A percentile compares a stretch with the other conserved stretches of the same genome.
Conservation (phyloP, 2,329 filamentous ascomycete species). For the Fusarium udum region DNA sequence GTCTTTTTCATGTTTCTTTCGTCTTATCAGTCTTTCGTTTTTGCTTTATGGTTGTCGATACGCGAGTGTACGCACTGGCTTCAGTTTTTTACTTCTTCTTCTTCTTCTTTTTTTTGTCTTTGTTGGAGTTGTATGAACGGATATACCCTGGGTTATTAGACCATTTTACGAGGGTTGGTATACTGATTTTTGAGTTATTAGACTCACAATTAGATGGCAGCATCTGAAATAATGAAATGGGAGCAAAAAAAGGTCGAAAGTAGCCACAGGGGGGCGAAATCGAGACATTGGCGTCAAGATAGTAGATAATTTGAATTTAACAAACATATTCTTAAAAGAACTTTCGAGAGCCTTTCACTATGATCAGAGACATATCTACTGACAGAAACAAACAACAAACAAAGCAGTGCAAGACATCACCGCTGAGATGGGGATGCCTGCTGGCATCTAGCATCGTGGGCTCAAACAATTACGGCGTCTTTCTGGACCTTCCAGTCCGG, state of each 20-base stretch:
- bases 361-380: not conserved
- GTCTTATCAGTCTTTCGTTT: constrained; percentile 21
- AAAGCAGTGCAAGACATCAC: not conserved
- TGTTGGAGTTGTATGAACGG: constrained; percentile 6
- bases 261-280: constrained; percentile 26
- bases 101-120: not conserved
- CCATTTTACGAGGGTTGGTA: constrained; percentile 29
- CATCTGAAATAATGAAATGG: constrained; percentile 16
- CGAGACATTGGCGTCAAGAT: constrained; percentile 19
- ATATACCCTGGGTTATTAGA: constrained; percentile 37
- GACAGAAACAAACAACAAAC: not conserved
- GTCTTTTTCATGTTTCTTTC: constrained; percentile 9
- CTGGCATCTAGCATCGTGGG: not conserved
- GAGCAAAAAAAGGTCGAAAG: constrained; percentile 19
- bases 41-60: not conserved
- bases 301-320: constrained; percentile 25
- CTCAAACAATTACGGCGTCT: not conserved
- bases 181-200: constrained; percentile 30
- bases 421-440: not conserved
- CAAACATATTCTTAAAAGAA: not conserved
- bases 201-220: constrained; percentile 28
- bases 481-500: not conserved
- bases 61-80: not conserved
- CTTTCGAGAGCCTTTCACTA: not conserved
- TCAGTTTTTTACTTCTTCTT: not conserved